A percentile compares a stretch with the other conserved stretches of the same genome.
phyloP scores from a whole-genome alignment of 805 yeast species.

The Wickerhamiella domercqiae region DNA sequence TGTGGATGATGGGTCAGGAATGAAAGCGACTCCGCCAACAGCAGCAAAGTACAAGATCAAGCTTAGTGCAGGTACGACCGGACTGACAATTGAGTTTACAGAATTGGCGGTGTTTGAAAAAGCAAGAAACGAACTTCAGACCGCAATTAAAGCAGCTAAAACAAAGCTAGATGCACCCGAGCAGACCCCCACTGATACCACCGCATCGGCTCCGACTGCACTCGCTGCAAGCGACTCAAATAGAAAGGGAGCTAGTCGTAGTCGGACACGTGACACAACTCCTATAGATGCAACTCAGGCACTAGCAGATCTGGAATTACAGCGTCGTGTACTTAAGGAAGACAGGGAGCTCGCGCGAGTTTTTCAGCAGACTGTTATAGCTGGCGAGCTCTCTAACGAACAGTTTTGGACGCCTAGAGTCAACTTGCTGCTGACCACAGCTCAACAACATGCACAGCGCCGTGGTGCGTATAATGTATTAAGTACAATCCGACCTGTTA shows the following conservation, averaged over 20 bases:
- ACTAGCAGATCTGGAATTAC: conserved; percentile 57
- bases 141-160: conserved; percentile 32
- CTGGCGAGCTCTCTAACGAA: conserved; percentile 54
- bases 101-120: conserved; percentile 61
- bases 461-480: conserved; percentile 88
- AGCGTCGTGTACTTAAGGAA: conserved; percentile 58
- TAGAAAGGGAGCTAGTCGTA: background rate
- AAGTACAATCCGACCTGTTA: conserved; percentile 86
- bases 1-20: conserved; percentile 15
- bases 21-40: conserved; percentile 25
- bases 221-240: background rate
- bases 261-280: background rate
- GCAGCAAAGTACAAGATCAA: conserved; percentile 19
- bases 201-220: conserved; percentile 4
- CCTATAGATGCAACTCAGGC: conserved; percentile 37
- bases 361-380: conserved; percentile 80
- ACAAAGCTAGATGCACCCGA: conserved; percentile 36
- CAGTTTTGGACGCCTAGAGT: conserved; percentile 81
- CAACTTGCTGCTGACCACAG: conserved; percentile 68
- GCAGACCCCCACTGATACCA: conserved; percentile 28
- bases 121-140: conserved; percentile 16
- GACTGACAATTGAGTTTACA: conserved; percentile 44
- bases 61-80: conserved; percentile 14
- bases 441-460: conserved; percentile 69
- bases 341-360: conserved; percentile 54